Evolutionary conservation across 306 rosid species (phyloP).

Genomic region (Quercus suber): DNA sequence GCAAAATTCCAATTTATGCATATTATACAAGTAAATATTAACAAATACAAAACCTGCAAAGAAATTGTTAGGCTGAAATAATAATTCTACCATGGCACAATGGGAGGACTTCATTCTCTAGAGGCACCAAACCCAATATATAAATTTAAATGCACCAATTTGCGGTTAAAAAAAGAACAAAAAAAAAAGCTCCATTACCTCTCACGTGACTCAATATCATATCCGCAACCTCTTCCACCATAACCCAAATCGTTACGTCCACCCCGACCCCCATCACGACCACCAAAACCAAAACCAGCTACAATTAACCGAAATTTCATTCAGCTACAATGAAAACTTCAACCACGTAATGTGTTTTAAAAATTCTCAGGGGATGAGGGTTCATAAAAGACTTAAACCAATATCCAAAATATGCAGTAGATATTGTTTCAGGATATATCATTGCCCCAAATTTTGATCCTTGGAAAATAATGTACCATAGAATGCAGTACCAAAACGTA

Average conservation of each 20-base stretch:
- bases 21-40: neutral
- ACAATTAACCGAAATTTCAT: neutral
- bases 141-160: neutral
- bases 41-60: neutral
- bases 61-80: neutral
- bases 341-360: too few relatives aligned
- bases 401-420: neutral
- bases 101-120: too few relatives aligned
- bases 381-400: neutral
- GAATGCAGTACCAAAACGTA: neutral
- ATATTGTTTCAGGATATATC: neutral
- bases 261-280: slow-evolving; percentile 61
- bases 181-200: slow-evolving; percentile 41
- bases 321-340: neutral
- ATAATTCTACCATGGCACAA: neutral
- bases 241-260: slow-evolving; percentile 58
- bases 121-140: neutral
- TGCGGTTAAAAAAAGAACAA: neutral
- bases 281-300: slow-evolving; percentile 8
- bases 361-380: too few relatives aligned
- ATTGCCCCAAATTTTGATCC: neutral
- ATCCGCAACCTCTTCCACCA: slow-evolving; percentile 66
- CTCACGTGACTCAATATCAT: slow-evolving; percentile 49
- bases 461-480: neutral
- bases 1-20: neutral